Evolutionary conservation across 2,329 filamentous ascomycete genomes (phyloP), one percentile per base, ranked within the genome.

Genomic region (Teratosphaeria gauchensis): DNA sequence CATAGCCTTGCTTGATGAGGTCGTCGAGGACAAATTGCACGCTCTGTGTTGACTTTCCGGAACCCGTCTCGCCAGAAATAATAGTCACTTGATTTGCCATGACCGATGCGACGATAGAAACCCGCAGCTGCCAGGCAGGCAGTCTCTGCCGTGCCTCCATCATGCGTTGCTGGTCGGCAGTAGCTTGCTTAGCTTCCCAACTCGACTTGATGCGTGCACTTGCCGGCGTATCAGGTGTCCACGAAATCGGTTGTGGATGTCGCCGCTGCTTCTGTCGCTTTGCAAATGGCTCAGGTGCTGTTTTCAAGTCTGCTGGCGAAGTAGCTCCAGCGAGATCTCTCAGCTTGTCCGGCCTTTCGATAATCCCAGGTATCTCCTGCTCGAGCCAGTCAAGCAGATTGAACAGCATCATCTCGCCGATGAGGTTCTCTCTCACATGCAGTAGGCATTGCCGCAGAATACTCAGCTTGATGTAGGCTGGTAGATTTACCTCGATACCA

Each of bases 1-100:
- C 94, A 8, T 95, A 79, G 7, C 86, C 84, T 53, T 83, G 81
- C 61, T 82, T 80, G 66, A 96, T 95, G 63, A 97, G 78, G 66
- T 97, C 90, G 68, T 99, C 94, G 1, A 99, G 80, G 51, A 99
- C 82, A 73, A 97, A 99, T 72, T 99, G 94, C 35, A 97, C 90
- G 2, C 90, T 94, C 72, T 99, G 94, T 0, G 94, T 97, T 54
- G 90, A 96, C 74, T 99, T 99, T 69, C 94, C 94, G 19, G 90
- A 96, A 56, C 94, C 94, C 3, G 94, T 99, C 75, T 97, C 94
- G 65, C 94, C 94, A 51, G 92, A 95, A 66, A 99, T 94, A 68
- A 99, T 96, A 0, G 90, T 96, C 55, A 99, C 91, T 72, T 96
- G 87, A 68, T 92, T 85, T 4, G 80, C 77, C 51, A 81, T 81